phyloP scores from a whole-genome alignment of 495 filamentous ascomycete genomes.

The Penicillium lividum region DNA sequence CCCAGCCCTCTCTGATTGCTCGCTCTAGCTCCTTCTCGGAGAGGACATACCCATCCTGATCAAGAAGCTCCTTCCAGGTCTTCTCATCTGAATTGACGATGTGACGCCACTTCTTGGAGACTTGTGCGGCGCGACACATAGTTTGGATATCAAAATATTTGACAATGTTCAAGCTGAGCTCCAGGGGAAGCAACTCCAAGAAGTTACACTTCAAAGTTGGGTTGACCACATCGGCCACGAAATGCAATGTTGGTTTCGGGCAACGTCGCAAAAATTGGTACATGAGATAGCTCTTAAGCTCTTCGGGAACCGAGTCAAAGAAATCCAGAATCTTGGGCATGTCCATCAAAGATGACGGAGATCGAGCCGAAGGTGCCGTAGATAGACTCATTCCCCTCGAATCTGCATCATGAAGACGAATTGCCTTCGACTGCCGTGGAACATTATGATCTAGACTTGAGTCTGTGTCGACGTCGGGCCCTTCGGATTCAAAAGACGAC shows the following conservation, averaged over 20 bases:
- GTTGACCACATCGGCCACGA: slow-evolving; percentile 90
- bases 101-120: slow-evolving; percentile 90
- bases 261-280: slow-evolving; percentile 90
- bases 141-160: slow-evolving; percentile 84
- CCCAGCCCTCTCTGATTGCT: slow-evolving; percentile 94
- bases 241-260: slow-evolving; percentile 83
- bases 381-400: slow-evolving; percentile 10
- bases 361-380: slow-evolving; percentile 15
- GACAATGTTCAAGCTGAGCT: slow-evolving; percentile 84
- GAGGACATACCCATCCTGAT: slow-evolving; percentile 75
- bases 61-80: slow-evolving; percentile 92
- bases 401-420: slow-evolving; percentile 23
- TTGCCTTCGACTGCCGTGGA: slow-evolving; percentile 24
- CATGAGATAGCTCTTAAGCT: slow-evolving; percentile 92
- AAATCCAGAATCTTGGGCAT: slow-evolving; percentile 82
- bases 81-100: slow-evolving; percentile 90
- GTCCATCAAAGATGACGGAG: slow-evolving; percentile 60
- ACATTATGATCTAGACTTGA: slow-evolving; percentile 45
- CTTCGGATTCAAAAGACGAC: slow-evolving; percentile 48
- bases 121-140: slow-evolving; percentile 88
- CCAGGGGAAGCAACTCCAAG: slow-evolving; percentile 74
- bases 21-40: slow-evolving; percentile 81
- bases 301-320: slow-evolving; percentile 85
- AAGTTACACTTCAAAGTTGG: slow-evolving; percentile 97
- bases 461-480: slow-evolving; percentile 46